These are phyloP conservation scores for Clonostachys byssicola DNA, from an alignment of 2,329 filamentous ascomycete species.

Conservation along the genomic window DNA sequence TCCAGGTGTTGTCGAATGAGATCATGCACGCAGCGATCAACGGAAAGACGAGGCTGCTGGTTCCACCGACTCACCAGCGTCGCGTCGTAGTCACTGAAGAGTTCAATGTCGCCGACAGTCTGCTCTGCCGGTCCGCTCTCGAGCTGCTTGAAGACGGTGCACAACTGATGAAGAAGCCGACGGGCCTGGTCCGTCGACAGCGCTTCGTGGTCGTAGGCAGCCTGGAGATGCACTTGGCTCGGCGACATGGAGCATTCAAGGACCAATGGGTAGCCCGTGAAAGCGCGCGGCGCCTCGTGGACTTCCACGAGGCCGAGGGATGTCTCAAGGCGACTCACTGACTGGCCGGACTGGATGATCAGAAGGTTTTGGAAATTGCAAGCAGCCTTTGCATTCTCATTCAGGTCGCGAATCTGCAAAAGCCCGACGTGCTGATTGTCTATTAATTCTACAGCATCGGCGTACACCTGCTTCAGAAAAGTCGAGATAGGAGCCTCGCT, in stretches of 20 bases:
- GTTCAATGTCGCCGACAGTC: background rate
- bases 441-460: conserved; percentile 6
- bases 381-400: conserved; percentile 2
- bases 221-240: background rate
- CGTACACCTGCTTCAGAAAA: conserved; percentile 24
- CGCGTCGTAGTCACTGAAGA: background rate
- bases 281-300: too few relatives aligned
- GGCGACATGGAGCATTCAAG: background rate
- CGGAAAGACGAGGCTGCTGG: background rate
- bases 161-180: background rate
- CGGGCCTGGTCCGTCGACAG: background rate
- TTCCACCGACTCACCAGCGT: background rate
- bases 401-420: conserved; percentile 7
- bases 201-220: background rate
- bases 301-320: too few relatives aligned
- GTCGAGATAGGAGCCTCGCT: conserved; percentile 18
- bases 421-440: conserved; percentile 9
- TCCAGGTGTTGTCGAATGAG: conserved; percentile 31
- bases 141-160: background rate
- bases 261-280: background rate
- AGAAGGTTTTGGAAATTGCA: conserved; percentile 10
- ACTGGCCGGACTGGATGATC: conserved; percentile 2
- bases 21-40: conserved; percentile 27
- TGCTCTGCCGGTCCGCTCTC: background rate
- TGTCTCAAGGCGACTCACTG: too few relatives aligned